These are phyloP conservation scores for Mortierella sp. DNA, from an alignment of 371 early-diverging fungal species.

Conservation along the genomic window DNA sequence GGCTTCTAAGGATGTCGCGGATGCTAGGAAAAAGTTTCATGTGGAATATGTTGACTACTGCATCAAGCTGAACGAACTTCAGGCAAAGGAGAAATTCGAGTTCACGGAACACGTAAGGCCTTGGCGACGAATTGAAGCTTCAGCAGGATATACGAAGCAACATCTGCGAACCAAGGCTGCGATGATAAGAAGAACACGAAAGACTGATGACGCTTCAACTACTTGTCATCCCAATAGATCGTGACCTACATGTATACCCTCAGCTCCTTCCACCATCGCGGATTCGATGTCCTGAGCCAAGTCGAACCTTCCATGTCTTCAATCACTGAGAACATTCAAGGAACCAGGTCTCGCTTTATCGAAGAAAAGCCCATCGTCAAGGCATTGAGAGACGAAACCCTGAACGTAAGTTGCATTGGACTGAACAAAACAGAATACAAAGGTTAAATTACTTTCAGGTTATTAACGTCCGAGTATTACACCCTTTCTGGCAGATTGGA, in stretches of 20 bases:
- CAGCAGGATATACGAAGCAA: background rate
- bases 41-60: constrained; percentile 77
- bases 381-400: constrained; percentile 45
- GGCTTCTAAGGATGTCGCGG: constrained; percentile 72
- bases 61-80: constrained; percentile 74
- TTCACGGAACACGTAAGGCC: constrained; percentile 79
- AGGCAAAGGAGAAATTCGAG: constrained; percentile 79
- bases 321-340: constrained; percentile 51
- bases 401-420: constrained; percentile 40
- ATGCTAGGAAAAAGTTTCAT: constrained; percentile 73
- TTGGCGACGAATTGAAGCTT: background rate
- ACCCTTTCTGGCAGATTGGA: constrained; percentile 31
- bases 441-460: background rate
- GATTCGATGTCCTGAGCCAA: constrained; percentile 39
- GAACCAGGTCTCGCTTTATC: constrained; percentile 42
- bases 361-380: constrained; percentile 54
- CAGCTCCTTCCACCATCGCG: constrained; percentile 55
- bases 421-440: background rate
- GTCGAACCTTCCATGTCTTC: constrained; percentile 53
- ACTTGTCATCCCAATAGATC: constrained; percentile 16
- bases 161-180: background rate
- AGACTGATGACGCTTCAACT: background rate
- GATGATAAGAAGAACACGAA: background rate
- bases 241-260: constrained; percentile 59
- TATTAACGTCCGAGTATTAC: background rate